Conservation (phyloP, 2,329 filamentous ascomycete genomes). For the Diaporthe caulivora region DNA sequence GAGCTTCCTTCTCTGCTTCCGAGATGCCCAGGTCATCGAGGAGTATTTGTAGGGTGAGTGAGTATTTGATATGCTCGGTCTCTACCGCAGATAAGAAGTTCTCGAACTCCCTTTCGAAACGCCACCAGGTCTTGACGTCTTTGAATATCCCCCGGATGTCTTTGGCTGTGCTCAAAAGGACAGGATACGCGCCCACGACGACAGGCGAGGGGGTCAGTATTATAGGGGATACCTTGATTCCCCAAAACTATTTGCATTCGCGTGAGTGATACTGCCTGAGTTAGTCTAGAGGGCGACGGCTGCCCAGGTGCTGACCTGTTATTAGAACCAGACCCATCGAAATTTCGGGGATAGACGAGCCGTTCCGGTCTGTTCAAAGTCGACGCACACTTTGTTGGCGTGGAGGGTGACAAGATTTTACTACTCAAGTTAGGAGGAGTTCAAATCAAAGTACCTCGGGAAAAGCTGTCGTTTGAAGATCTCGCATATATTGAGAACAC, state of each 20-base stretch:
- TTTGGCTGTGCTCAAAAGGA: not conserved
- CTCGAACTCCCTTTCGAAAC: constrained; percentile 1
- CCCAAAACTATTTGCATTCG: not conserved
- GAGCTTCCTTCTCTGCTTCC: not conserved
- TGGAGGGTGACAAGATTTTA: not conserved
- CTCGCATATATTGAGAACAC: not conserved
- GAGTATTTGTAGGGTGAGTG: not conserved
- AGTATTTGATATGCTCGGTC: not conserved
- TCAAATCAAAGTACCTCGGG: not conserved
- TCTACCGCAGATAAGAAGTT: not conserved
- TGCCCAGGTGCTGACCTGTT: not conserved
- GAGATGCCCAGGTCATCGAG: not conserved
- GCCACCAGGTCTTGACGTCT: constrained; percentile 4
- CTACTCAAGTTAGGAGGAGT: not conserved
- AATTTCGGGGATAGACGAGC: not conserved
- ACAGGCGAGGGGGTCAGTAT: not conserved
- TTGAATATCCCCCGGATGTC: not conserved
- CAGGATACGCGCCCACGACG: not conserved
- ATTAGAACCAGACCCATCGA: not conserved
- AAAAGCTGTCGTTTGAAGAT: not conserved
- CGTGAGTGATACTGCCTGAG: not conserved
- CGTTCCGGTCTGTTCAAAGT: not conserved
- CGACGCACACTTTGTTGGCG: not conserved
- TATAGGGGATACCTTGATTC: not conserved
- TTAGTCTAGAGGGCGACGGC: not conserved